Evolutionary conservation across 2,329 filamentous ascomycete species (phyloP).

Genomic region (Colletotrichum sp.): DNA sequence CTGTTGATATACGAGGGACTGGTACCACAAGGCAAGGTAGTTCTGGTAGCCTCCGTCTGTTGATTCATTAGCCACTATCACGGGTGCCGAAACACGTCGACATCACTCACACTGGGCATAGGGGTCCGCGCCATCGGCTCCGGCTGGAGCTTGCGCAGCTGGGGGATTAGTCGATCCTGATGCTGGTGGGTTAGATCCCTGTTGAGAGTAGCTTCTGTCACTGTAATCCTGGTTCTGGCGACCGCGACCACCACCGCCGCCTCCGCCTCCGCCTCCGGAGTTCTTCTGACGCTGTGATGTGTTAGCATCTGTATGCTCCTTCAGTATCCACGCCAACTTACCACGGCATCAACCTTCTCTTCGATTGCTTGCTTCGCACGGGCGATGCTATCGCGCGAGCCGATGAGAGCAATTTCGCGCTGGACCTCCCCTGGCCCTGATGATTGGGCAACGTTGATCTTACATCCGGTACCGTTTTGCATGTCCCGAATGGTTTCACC

Average conservation of each 20-base stretch:
- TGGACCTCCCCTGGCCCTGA: conserved; percentile 78
- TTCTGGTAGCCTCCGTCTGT: conserved; percentile 81
- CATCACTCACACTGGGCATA: conserved; percentile 74
- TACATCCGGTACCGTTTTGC: conserved; percentile 86
- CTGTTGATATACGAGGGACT: conserved; percentile 60
- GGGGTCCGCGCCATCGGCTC: conserved; percentile 64
- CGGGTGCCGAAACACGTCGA: not conserved
- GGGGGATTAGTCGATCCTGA: conserved; percentile 43
- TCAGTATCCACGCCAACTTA: conserved; percentile 49
- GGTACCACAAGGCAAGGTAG: conserved; percentile 82
- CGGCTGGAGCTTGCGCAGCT: conserved; percentile 44
- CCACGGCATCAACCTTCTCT: conserved; percentile 90
- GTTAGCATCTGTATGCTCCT: conserved; percentile 29
- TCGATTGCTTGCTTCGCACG: conserved; percentile 85
- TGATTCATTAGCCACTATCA: conserved; percentile 26
- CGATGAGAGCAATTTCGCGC: conserved; percentile 86
- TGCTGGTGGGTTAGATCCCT: conserved; percentile 39
- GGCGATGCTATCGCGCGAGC: conserved; percentile 76
- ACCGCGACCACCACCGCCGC: conserved; percentile 45
- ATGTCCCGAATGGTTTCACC: conserved; percentile 95
- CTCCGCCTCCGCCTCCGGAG: conserved; percentile 48
- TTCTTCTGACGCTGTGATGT: conserved; percentile 57
- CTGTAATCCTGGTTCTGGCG: conserved; percentile 56
- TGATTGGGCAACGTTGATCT: conserved; percentile 90
- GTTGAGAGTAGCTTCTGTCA: conserved; percentile 59